Evolutionary conservation across 2,329 filamentous ascomycete genomes (phyloP), one percentile per base, ranked within the genome.

Genomic region (Blastomyces emzantsi): DNA sequence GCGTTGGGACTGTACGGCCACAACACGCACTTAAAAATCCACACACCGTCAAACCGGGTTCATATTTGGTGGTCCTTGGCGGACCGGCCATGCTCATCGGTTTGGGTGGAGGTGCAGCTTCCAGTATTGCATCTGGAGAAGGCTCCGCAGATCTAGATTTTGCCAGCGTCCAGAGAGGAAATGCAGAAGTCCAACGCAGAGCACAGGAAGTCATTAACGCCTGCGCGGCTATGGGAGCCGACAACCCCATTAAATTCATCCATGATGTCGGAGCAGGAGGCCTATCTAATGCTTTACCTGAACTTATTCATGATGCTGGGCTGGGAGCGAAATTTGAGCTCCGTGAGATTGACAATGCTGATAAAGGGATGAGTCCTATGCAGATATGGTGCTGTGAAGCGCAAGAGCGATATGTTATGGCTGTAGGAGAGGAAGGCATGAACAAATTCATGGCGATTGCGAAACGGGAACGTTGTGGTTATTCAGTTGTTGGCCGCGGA

Each of bases 381-480:
- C 90, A 97, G 74, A 96, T 99, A 57, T 97, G 93, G 92, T 97
- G 94, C 76, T 96, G 93, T 70, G 93, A 97, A 75, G 91, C 94
- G 0, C 94, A 99, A 74, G 94, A 99, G 77, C 85, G 94, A 74
- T 99, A 99, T 71, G 94, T 99, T 8, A 80, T 99, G 70, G 87
- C 95, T 9, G 86, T 99, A 66, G 91, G 92, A 65, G 85, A 86
- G 61, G 88, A 94, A 25, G 83, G 87, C 62, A 84, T 97, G 71
- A 92, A 93, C 70, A 79, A 80, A 28, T 89, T 89, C 76, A 83
- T 82, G 67, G 78, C 87, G 77, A 81, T 99, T 69, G 81, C 79
- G 75, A 84, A 88, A 66, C 85, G 94, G 73, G 94, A 99, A 74
- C 86, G 92, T 62, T 97, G 93, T 73, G 90, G 90, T 33, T 97